Conservation (phyloP, 2,329 filamentous ascomycete species). For the Botrytis byssoidea region DNA sequence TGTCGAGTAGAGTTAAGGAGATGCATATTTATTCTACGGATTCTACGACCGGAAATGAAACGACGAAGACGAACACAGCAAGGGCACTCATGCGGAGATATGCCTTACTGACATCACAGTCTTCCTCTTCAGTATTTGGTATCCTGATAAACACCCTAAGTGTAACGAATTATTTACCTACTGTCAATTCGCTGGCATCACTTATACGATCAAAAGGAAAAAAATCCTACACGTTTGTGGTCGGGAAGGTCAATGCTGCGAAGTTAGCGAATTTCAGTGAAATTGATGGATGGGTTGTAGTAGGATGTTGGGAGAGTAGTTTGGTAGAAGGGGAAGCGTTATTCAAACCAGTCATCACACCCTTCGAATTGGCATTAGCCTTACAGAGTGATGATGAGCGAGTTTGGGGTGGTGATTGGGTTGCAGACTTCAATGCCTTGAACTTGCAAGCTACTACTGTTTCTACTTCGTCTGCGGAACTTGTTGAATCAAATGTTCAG, state of each 20-base stretch:
- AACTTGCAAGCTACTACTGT: background rate
- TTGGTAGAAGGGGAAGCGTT: conserved; percentile 87
- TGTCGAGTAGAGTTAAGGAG: conserved; percentile 76
- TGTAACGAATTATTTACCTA: conserved; percentile 83
- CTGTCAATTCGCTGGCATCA: conserved; percentile 69
- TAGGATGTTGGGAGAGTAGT: conserved; percentile 97
- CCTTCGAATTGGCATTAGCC: conserved; percentile 83
- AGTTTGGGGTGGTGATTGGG: conserved; percentile 86
- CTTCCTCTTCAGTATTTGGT: conserved; percentile 80
- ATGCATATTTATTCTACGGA: conserved; percentile 74
- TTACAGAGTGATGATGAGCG: conserved; percentile 72
- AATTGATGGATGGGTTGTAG: conserved; percentile 93
- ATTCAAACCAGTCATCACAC: conserved; percentile 88
- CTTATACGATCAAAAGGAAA: conserved; percentile 80
- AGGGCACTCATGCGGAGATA: conserved; percentile 78
- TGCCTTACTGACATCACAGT: conserved; percentile 76
- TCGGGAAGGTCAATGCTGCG: conserved; percentile 92
- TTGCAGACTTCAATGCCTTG: conserved; percentile 76
- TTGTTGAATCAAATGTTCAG: conserved; percentile 29
- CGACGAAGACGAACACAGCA: conserved; percentile 43
- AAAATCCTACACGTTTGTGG: conserved; percentile 94
- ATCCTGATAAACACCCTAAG: conserved; percentile 95
- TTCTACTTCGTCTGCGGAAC: conserved; percentile 38
- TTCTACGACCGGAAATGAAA: conserved; percentile 35
- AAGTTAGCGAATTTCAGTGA: conserved; percentile 97